Percentiles rank a stretch among this genome's conserved stretches.
Conservation (phyloP, 305 asterid species). For the Fraxinus latifolia region DNA sequence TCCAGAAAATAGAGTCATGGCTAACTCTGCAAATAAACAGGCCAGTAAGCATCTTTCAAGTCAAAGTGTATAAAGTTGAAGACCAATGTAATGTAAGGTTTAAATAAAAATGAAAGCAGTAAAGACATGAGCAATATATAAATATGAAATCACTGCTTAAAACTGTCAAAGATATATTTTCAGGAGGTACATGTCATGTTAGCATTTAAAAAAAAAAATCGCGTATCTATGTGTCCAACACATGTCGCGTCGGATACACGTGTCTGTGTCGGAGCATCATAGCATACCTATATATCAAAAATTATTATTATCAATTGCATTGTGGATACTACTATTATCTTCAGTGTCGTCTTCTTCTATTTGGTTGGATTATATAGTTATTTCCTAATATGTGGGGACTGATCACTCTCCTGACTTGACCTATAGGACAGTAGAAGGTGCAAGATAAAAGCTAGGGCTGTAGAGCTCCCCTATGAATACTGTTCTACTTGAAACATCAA, state of each 20-base stretch:
- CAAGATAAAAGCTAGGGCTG: neutral
- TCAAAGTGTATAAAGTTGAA: neutral
- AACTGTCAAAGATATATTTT: neutral
- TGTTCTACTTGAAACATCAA: neutral
- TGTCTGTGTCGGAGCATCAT: neutral
- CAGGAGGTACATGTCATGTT: neutral
- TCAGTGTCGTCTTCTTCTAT: neutral
- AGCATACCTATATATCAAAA: neutral
- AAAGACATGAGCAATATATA: constrained; percentile 9
- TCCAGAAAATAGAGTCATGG: constrained; percentile 13
- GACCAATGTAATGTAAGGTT: neutral
- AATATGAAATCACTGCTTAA: constrained; percentile 15
- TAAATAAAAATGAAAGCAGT: neutral
- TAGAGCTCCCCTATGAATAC: neutral
- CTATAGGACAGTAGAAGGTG: neutral
- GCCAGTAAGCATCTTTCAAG: neutral
- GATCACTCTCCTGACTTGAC: neutral
- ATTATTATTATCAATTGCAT: neutral
- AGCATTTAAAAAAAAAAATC: neutral
- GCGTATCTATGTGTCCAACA: neutral
- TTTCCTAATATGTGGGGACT: neutral
- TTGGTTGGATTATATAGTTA: neutral
- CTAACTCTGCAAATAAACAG: neutral
- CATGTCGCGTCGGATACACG: neutral
- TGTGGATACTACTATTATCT: neutral